Conservation (phyloP, 306 rosid genomes). For the Inga leiocalycina region DNA sequence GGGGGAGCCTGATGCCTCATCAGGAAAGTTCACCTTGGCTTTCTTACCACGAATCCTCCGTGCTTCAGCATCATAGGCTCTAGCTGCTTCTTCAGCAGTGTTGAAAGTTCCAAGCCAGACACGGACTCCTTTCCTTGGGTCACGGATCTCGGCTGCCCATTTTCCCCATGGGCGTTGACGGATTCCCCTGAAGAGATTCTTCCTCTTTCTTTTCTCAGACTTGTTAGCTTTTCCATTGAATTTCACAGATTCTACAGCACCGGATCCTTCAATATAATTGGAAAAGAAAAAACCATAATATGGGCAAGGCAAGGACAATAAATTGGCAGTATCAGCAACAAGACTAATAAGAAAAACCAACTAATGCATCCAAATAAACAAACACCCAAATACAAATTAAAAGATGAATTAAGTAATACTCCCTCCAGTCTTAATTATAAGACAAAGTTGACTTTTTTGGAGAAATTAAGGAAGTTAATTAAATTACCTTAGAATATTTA, state of each 20-base stretch:
- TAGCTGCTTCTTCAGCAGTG: conserved; percentile 95
- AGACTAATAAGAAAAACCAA: background rate
- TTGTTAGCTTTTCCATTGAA: conserved; percentile 56
- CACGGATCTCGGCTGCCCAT: conserved; percentile 97
- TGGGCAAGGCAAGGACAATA: background rate
- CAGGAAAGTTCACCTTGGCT: conserved; percentile 90
- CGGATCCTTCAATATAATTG: conserved; percentile 44
- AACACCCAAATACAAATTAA: background rate
- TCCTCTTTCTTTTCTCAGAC: conserved; percentile 72
- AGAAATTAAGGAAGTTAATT: no score
- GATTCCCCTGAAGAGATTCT: conserved; percentile 81
- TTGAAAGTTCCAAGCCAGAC: conserved; percentile 96
- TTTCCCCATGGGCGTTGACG: conserved; percentile 97
- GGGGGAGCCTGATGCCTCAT: conserved; percentile 51
- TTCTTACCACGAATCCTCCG: conserved; percentile 84
- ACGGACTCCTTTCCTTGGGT: conserved; percentile 91
- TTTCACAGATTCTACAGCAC: conserved; percentile 48
- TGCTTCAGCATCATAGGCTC: conserved; percentile 93
- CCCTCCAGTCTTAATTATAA: no score
- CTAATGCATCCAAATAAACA: background rate
- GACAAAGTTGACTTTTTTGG: no score
- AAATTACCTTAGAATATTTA: no score
- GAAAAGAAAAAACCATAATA: background rate
- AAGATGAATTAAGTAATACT: background rate
- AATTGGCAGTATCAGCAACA: background rate